Evolutionary conservation across 768 basidiomycete species (phyloP).

Genomic region (Suillus plorans): DNA sequence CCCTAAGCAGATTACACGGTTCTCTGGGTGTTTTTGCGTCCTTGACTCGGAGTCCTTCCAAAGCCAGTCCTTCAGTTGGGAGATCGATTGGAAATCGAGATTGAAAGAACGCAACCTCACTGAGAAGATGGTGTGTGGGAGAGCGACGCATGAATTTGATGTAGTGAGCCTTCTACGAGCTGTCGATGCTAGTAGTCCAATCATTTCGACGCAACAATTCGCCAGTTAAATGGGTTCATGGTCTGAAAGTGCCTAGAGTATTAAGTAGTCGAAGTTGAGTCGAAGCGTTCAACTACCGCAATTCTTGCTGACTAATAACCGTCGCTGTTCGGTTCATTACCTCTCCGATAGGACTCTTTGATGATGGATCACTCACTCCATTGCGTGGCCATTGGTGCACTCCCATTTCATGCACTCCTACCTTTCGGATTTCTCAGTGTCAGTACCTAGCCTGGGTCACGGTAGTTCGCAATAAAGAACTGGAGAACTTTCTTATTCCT

Average conservation of each 20-base stretch:
- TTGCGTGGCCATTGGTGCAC: background rate
- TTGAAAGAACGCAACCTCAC: slow-evolving; percentile 47
- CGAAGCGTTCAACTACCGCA: no score
- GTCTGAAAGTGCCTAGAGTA: background rate
- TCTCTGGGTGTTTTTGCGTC: slow-evolving; percentile 14
- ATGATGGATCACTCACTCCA: no score
- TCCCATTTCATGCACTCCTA: background rate
- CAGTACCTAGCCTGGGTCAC: background rate
- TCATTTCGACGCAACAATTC: background rate
- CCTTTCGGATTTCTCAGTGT: no score
- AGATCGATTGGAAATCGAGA: slow-evolving; percentile 34
- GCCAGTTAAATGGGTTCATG: background rate
- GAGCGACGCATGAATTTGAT: background rate
- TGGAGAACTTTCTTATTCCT: no score
- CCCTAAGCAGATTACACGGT: slow-evolving; percentile 3
- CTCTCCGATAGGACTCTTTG: background rate
- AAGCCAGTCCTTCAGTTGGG: slow-evolving; percentile 42
- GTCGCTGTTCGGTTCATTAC: background rate
- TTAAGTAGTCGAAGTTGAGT: background rate
- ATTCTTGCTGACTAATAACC: background rate
- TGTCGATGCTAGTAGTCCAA: background rate
- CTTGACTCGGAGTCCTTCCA: slow-evolving; percentile 21
- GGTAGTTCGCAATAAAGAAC: background rate
- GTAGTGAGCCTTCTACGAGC: background rate
- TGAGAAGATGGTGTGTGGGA: background rate